These are phyloP conservation scores for Ilex asprella DNA, from an alignment of 257 asterid species.

Conservation along the genomic window DNA sequence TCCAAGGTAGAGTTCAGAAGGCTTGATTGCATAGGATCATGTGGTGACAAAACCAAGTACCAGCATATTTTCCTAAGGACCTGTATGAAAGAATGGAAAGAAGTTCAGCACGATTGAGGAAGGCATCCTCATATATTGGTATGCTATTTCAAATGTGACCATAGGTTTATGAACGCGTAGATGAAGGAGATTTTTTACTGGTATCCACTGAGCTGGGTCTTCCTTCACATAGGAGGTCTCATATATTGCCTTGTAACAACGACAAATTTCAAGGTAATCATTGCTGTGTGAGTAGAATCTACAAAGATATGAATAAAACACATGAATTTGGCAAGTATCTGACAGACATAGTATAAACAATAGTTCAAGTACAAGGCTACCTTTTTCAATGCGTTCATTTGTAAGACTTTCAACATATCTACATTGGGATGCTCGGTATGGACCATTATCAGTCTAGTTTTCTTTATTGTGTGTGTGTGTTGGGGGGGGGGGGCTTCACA, in stretches of 20 bases:
- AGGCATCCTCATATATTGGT: neutral
- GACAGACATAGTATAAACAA: no score
- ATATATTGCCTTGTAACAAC: conserved; percentile 88
- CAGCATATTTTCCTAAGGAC: conserved; percentile 95
- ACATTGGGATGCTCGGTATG: no score
- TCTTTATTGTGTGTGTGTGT: no score
- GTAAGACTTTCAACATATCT: no score
- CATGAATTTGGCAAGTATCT: neutral
- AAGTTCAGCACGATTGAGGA: neutral
- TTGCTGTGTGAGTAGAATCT: conserved; percentile 79
- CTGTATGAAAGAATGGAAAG: conserved; percentile 27
- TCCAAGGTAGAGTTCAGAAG: conserved; percentile 89
- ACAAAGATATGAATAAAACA: conserved; percentile 15
- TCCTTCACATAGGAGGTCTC: conserved; percentile 89
- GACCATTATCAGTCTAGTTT: no score
- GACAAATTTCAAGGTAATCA: conserved; percentile 96
- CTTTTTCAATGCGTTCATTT: no score
- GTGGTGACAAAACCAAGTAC: conserved; percentile 86
- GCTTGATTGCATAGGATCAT: conserved; percentile 96
- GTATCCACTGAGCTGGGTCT: conserved; percentile 81
- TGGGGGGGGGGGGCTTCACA: no score
- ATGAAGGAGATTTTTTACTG: conserved; percentile 36
- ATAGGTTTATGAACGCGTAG: neutral
- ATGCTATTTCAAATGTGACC: neutral
- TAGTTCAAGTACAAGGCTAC: no score